Conservation (phyloP, 169 alveolate species). For the Plasmodium vivax region DNA sequence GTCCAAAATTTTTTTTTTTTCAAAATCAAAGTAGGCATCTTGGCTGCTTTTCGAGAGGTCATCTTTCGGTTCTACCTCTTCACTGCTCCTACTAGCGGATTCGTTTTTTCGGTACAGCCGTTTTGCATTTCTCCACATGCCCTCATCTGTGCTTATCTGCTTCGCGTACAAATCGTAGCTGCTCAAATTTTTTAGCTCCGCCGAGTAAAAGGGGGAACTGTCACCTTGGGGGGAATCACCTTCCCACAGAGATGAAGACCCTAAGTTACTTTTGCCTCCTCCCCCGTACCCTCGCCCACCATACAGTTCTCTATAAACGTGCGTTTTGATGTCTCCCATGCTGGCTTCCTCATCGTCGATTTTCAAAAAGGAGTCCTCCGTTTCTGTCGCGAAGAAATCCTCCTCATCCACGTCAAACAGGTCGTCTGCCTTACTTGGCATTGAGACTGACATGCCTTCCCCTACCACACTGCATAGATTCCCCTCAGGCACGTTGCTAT, state of each 20-base stretch:
- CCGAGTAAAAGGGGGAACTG: neutral
- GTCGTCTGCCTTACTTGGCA: neutral
- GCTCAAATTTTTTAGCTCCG: conserved; percentile 2
- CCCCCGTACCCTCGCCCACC: neutral
- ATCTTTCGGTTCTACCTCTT: neutral
- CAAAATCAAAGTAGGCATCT: conserved; percentile 61
- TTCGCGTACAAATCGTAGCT: conserved; percentile 8
- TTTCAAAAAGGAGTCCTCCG: conserved; percentile 52
- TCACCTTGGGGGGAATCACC: neutral
- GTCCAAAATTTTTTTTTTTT: conserved; percentile 16
- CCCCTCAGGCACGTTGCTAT: conserved; percentile 23
- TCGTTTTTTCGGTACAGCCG: neutral
- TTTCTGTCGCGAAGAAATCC: conserved; percentile 46
- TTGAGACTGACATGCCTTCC: neutral
- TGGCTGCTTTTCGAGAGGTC: conserved; percentile 17
- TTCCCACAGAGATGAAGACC: neutral
- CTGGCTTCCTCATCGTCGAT: conserved; percentile 16
- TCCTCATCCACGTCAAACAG: conserved; percentile 29
- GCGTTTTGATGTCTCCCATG: conserved; percentile 17
- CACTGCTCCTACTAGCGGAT: neutral
- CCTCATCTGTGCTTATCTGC: neutral
- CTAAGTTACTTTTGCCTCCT: conserved; percentile 27
- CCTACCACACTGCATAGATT: neutral
- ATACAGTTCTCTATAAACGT: conserved; percentile 30
- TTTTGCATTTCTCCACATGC: neutral